Conservation (phyloP, 192 early-diverging fungal genomes). For the Coemansia sp. region DNA sequence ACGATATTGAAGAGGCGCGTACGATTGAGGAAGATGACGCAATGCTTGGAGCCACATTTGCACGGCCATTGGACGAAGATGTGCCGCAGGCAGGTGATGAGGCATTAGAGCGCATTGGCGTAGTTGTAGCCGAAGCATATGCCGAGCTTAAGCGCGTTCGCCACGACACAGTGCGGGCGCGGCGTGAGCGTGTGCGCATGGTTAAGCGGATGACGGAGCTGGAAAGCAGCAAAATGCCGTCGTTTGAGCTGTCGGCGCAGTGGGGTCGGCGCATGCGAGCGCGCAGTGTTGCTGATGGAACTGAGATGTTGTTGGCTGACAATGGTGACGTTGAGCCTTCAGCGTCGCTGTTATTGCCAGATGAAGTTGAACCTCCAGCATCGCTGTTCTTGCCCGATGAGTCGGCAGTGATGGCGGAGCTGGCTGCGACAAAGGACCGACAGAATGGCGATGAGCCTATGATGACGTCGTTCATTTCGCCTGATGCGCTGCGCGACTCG, state of each 20-base stretch:
- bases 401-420: conserved; percentile 24
- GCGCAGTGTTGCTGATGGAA: conserved; percentile 30
- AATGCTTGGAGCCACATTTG: conserved; percentile 43
- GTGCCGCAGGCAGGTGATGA: conserved; percentile 23
- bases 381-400: conserved; percentile 39
- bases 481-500: conserved; percentile 15
- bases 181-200: conserved; percentile 34
- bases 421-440: conserved; percentile 5
- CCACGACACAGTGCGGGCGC: conserved; percentile 18
- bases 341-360: conserved; percentile 28
- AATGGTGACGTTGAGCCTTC: conserved; percentile 34
- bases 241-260: conserved; percentile 39
- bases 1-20: conserved; percentile 31
- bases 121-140: conserved; percentile 26
- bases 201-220: conserved; percentile 41
- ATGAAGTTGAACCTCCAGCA: conserved; percentile 35
- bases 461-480: background rate
- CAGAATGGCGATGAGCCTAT: background rate
- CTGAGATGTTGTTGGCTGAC: conserved; percentile 1
- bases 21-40: conserved; percentile 37
- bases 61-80: conserved; percentile 22
- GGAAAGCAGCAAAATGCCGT: conserved; percentile 43
- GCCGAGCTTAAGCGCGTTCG: conserved; percentile 34
- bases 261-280: conserved; percentile 38
- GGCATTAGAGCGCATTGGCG: conserved; percentile 36